These are phyloP conservation scores for Ustilago lituana DNA, from an alignment of 1,284 basidiomycete genomes.

Conservation along the genomic window DNA sequence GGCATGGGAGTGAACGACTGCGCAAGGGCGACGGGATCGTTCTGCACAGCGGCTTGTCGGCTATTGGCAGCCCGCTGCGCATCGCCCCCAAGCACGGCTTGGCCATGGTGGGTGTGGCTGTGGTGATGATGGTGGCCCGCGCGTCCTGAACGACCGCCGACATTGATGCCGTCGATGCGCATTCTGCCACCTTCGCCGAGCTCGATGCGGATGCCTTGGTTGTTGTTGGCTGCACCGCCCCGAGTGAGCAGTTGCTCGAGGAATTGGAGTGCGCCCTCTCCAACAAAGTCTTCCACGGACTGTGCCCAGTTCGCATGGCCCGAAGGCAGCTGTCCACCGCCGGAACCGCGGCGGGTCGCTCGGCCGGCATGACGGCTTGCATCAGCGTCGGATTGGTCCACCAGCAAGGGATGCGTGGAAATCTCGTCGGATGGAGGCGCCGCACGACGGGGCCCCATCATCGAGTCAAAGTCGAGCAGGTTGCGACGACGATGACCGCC, in stretches of 20 bases:
- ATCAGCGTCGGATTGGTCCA: slow-evolving; percentile 70
- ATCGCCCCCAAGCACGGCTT: slow-evolving; percentile 28
- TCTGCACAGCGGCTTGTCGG: slow-evolving; percentile 26
- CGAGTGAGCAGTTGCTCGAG: slow-evolving; percentile 77
- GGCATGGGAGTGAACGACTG: slow-evolving; percentile 74
- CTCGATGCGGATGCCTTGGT: slow-evolving; percentile 58
- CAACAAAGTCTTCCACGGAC: slow-evolving; percentile 83
- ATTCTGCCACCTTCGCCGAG: slow-evolving; percentile 52
- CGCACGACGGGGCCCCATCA: slow-evolving; percentile 42
- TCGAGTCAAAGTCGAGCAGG: slow-evolving; percentile 47
- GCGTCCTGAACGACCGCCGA: slow-evolving; percentile 16
- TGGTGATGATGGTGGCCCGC: slow-evolving; percentile 30
- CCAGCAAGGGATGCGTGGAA: slow-evolving; percentile 81
- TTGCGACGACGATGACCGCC: slow-evolving; percentile 40
- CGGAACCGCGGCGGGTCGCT: slow-evolving; percentile 7
- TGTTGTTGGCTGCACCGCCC: slow-evolving; percentile 39
- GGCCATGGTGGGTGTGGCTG: slow-evolving; percentile 34
- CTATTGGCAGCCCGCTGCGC: slow-evolving; percentile 21
- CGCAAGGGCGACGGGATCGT: slow-evolving; percentile 59
- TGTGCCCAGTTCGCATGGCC: slow-evolving; percentile 70
- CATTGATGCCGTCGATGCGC: slow-evolving; percentile 50
- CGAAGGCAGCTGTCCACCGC: slow-evolving; percentile 21
- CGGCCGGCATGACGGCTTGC: slow-evolving; percentile 34
- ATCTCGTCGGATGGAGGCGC: slow-evolving; percentile 39
- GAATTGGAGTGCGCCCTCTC: slow-evolving; percentile 81